phyloP scores from a whole-genome alignment of 1,284 basidiomycete genomes.

The Thelephora terrestris region DNA sequence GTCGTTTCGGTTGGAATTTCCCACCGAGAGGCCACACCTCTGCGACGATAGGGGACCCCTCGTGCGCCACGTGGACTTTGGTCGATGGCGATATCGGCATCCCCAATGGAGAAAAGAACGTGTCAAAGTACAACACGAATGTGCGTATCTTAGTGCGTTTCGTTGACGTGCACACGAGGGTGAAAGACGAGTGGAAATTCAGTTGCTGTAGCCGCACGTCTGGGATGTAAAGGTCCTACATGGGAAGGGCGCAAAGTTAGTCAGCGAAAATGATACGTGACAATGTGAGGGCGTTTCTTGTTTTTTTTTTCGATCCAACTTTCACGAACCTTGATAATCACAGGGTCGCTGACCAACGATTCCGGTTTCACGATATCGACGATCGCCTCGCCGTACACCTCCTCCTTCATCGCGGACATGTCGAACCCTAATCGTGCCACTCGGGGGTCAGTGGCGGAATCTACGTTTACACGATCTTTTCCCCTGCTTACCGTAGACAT shows the following conservation, averaged over 20 bases:
- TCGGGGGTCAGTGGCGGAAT: conserved; percentile 1
- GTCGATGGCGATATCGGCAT: conserved; percentile 41
- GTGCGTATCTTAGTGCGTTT: conserved; percentile 63
- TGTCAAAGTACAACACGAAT: conserved; percentile 91
- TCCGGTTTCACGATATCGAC: conserved; percentile 70
- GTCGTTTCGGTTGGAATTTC: conserved; percentile 41
- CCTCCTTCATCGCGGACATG: conserved; percentile 66
- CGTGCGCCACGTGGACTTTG: conserved; percentile 41
- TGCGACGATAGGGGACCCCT: conserved; percentile 52
- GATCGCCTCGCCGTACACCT: conserved; percentile 70
- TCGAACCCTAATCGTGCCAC: conserved; percentile 57
- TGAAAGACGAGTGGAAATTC: conserved; percentile 72
- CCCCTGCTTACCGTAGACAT: conserved; percentile 75
- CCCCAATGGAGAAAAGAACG: conserved; percentile 71
- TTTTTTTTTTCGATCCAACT: not conserved
- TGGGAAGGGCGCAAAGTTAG: no score
- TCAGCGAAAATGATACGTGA: conserved; percentile 1
- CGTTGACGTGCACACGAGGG: conserved; percentile 48
- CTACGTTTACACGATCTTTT: not conserved
- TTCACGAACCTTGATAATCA: conserved; percentile 51
- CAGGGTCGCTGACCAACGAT: conserved; percentile 61
- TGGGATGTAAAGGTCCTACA: conserved; percentile 62
- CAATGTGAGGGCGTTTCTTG: not conserved
- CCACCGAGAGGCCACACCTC: conserved; percentile 70
- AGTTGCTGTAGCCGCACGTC: conserved; percentile 61